Evolutionary conservation across 805 yeast species (phyloP).

Genomic region (Candida easanensis): DNA sequence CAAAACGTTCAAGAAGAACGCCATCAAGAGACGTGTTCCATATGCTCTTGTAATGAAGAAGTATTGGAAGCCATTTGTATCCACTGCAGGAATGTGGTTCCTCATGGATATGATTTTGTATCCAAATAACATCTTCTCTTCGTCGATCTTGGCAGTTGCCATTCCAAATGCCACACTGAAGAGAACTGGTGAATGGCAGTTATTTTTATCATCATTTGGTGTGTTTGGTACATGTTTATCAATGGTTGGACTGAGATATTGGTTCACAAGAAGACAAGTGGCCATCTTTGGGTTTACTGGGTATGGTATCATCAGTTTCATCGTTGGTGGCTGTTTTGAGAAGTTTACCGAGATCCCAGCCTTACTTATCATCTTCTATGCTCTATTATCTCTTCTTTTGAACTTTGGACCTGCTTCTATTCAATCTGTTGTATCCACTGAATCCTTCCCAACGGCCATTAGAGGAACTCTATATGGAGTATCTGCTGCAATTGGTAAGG

Average conservation of each 20-base stretch:
- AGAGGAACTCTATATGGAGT: constrained; percentile 48
- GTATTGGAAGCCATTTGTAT: constrained; percentile 47
- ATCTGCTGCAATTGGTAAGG: constrained; percentile 49
- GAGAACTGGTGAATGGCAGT: constrained; percentile 15
- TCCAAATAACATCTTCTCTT: constrained; percentile 60
- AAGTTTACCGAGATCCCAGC: constrained; percentile 26
- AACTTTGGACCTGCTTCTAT: constrained; percentile 48
- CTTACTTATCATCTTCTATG: constrained; percentile 43
- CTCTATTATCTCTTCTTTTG: constrained; percentile 42
- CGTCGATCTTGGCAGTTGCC: constrained; percentile 44
- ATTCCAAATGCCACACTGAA: constrained; percentile 30
- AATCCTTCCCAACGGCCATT: constrained; percentile 47
- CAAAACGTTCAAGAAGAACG: constrained; percentile 40
- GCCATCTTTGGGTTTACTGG: constrained; percentile 9
- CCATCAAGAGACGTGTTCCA: constrained; percentile 29
- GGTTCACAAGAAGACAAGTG: constrained; percentile 8
- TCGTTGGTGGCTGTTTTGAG: constrained; percentile 42
- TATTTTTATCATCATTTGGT: constrained; percentile 12
- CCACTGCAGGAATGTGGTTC: constrained; percentile 61
- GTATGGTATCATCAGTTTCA: constrained; percentile 41
- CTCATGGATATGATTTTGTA: constrained; percentile 62
- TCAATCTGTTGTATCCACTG: constrained; percentile 44
- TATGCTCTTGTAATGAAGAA: constrained; percentile 19
- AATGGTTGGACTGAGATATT: constrained; percentile 1
- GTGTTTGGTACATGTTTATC: constrained; percentile 10